A percentile compares a stretch with the other conserved stretches of the same genome.
phyloP scores from a whole-genome alignment of 345 rosid species.

The Syzygium jambos region DNA sequence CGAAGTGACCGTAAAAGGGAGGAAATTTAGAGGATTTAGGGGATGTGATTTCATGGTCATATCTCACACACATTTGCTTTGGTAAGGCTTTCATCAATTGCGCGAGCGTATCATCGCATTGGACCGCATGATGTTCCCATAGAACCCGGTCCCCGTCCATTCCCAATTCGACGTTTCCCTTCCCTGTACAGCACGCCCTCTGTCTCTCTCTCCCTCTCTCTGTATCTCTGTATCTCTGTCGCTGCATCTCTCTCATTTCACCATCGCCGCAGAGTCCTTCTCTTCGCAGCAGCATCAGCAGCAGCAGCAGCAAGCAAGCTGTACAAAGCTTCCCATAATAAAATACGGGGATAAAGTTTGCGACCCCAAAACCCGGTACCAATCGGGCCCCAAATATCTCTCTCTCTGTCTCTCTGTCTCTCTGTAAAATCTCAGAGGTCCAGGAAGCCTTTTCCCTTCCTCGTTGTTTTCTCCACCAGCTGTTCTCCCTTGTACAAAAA shows the following conservation, averaged over 20 bases:
- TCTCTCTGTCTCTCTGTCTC: conserved; percentile 2
- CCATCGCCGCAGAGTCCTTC: neutral
- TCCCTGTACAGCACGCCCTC: neutral
- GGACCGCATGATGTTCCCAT: neutral
- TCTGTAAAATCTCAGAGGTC: neutral
- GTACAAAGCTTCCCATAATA: conserved; percentile 9
- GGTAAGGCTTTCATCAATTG: neutral
- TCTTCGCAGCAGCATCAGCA: neutral
- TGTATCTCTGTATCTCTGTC: neutral
- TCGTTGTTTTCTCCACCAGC: neutral
- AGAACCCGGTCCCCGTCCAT: neutral
- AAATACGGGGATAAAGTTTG: neutral
- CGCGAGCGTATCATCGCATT: neutral
- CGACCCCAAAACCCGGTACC: neutral
- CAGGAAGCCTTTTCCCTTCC: conserved; percentile 4
- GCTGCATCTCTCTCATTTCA: neutral
- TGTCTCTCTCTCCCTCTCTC: neutral
- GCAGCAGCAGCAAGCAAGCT: neutral
- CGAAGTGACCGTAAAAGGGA: too few relatives aligned
- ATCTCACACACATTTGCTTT: neutral
- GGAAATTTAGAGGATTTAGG: neutral
- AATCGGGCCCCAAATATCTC: conserved; percentile 16
- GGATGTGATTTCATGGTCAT: neutral
- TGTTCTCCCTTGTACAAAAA: conserved; percentile 1
- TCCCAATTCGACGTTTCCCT: conserved; percentile 5